phyloP scores from a whole-genome alignment of 2,329 filamentous ascomycete species.

The Pyrenophora tritici-repentis region DNA sequence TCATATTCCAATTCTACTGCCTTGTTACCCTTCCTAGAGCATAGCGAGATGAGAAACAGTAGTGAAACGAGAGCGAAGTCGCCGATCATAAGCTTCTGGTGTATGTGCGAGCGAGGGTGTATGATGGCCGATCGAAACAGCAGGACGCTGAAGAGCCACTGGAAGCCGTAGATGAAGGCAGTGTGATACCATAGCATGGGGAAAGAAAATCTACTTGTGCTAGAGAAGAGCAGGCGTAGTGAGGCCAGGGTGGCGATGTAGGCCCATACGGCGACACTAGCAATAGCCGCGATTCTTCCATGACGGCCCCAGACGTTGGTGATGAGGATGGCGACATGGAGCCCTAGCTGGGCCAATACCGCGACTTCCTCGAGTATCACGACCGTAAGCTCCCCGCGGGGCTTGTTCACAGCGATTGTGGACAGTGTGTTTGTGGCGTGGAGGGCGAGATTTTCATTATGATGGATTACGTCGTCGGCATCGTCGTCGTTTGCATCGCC shows the following conservation, averaged over 20 bases:
- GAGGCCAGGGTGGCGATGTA: slow-evolving; percentile 78
- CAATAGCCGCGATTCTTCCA: slow-evolving; percentile 65
- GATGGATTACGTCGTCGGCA: slow-evolving; percentile 64
- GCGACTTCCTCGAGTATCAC: slow-evolving; percentile 76
- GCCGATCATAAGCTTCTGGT: slow-evolving; percentile 68
- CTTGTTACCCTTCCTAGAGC: slow-evolving; percentile 90
- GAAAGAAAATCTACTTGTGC: slow-evolving; percentile 65
- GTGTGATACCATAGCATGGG: slow-evolving; percentile 92
- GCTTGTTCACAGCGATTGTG: slow-evolving; percentile 73
- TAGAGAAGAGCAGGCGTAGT: slow-evolving; percentile 70
- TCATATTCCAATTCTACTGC: slow-evolving; percentile 87
- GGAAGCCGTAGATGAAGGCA: slow-evolving; percentile 76
- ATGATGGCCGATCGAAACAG: slow-evolving; percentile 86
- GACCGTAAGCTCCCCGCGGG: slow-evolving; percentile 71
- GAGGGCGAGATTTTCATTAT: slow-evolving; percentile 61
- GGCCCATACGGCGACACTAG: slow-evolving; percentile 74
- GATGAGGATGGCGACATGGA: slow-evolving; percentile 69
- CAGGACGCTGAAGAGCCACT: slow-evolving; percentile 78
- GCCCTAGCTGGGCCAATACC: slow-evolving; percentile 70
- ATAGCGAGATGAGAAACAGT: slow-evolving; percentile 75
- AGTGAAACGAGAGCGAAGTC: slow-evolving; percentile 78
- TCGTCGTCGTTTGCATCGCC: slow-evolving; percentile 44
- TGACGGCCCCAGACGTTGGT: slow-evolving; percentile 63
- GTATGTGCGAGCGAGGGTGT: slow-evolving; percentile 68
- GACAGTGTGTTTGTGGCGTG: slow-evolving; percentile 59